Evolutionary conservation across 164 flowering plant species (phyloP), one percentile per base, ranked within the genome.

Genomic region (Saururus chinensis): DNA sequence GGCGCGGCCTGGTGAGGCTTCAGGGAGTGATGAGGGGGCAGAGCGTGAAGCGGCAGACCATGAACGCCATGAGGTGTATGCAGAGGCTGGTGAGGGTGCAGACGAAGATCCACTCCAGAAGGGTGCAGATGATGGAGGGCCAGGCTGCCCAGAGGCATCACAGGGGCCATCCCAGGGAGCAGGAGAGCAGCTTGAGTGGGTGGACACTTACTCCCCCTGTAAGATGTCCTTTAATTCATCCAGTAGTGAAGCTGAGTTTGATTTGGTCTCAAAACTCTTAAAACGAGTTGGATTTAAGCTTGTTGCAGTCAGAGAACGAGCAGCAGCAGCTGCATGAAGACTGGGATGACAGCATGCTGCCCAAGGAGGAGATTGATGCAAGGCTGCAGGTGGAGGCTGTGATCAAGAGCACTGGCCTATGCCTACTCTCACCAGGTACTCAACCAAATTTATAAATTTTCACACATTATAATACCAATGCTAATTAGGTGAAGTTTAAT

Each of bases 1-100:
- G 70, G 95, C 95, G 59, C 69, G 99, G 99, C 40, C 76, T 95
- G 20, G 88, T 89, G 74, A 87, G 99, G 80, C 96, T 95, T 67
- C 99, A 91, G 72, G 85, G 82, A 59, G 91, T 95, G 62, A 77
- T 95, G 41, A 77, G 84, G 76, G 93, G 99, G 30, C 92, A 84
- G 59, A 87, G 78, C 70, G 96, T 86, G 66, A 86, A 80, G 70
- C 80, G 95, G 8, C 99, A 95, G 65, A 91, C 97, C 1, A 63
- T 64, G 67, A 89, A 82, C 65, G 97, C 99, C 21, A 87, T 89
- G 98, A 91, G 79, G 65, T 77, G 81, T 60, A 89, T 87, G 97
- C 97, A 89, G 68, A 80, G 81, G 9, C 66, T 86, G 48, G 96
- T 91, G 20, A 82, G 89, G 22, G 92, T 95, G 23, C 96, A 91